Evolutionary conservation across 371 early-diverging fungal genomes (phyloP).

Genomic region (Umbelopsis sp.): DNA sequence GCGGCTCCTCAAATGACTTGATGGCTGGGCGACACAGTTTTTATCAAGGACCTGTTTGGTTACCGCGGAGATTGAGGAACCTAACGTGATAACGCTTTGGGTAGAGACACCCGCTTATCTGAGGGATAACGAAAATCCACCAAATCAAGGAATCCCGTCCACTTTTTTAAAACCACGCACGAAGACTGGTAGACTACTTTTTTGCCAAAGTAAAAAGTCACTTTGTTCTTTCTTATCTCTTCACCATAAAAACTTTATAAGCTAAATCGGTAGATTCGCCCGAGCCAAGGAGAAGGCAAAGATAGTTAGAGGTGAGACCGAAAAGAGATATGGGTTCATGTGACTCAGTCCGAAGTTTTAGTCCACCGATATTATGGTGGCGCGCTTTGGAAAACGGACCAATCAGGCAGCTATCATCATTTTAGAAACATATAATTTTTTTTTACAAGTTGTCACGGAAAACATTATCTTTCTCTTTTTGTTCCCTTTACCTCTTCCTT

Average conservation of each 20-base stretch:
- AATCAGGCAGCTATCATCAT: neutral
- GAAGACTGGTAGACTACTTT: no score
- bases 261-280: neutral
- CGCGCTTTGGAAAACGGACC: neutral
- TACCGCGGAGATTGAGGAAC: neutral
- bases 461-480: neutral
- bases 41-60: neutral
- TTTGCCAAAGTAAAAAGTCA: no score
- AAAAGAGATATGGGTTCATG: slow-evolving; percentile 5
- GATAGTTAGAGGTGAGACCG: neutral
- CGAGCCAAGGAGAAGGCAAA: neutral
- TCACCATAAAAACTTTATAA: neutral
- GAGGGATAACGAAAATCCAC: no score
- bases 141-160: no score
- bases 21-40: neutral
- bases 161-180: no score
- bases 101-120: no score
- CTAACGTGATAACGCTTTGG: no score
- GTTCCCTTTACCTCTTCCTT: neutral
- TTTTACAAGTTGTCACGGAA: slow-evolving; percentile 10
- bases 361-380: slow-evolving; percentile 5
- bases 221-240: no score
- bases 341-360: slow-evolving; percentile 11
- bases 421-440: neutral
- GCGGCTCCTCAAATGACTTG: slow-evolving; percentile 22